These are phyloP conservation scores for Aspergillus leporis DNA, from an alignment of 495 filamentous ascomycete genomes.

Conservation along the genomic window DNA sequence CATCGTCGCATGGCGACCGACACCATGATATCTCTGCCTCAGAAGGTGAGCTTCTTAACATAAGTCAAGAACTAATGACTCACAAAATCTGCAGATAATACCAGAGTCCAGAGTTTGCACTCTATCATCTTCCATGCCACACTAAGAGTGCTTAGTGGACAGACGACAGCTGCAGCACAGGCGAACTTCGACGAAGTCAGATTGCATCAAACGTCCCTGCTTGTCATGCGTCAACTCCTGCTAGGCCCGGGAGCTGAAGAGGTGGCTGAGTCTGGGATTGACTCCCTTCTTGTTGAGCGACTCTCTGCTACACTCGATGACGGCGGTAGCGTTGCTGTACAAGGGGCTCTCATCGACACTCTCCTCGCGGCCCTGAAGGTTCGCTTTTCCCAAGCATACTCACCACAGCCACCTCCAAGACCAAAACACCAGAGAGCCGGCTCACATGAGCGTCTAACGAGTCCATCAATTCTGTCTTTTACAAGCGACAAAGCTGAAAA, in stretches of 20 bases:
- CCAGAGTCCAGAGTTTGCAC: conserved; percentile 38
- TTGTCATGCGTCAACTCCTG: conserved; percentile 73
- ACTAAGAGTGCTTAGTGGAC: conserved; percentile 34
- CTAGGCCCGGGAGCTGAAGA: conserved; percentile 66
- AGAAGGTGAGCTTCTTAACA: conserved; percentile 30
- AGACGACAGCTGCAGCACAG: conserved; percentile 13
- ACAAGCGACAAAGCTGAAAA: conserved; percentile 50
- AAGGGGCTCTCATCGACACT: conserved; percentile 74
- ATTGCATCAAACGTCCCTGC: conserved; percentile 68
- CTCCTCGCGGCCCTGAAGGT: conserved; percentile 70
- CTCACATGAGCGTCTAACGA: conserved; percentile 48
- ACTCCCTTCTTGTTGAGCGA: conserved; percentile 68
- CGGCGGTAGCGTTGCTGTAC: conserved; percentile 48
- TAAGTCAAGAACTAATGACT: conserved; percentile 6
- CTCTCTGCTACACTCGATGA: conserved; percentile 63
- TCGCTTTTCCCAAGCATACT: conserved; percentile 51
- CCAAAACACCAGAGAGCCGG: conserved; percentile 43
- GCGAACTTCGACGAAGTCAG: conserved; percentile 33
- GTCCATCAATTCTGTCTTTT: conserved; percentile 49
- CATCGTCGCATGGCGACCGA: conserved; percentile 34
- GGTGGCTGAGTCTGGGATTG: conserved; percentile 68
- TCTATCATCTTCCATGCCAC: conserved; percentile 38
- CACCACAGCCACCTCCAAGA: conserved; percentile 36
- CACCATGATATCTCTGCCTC: conserved; percentile 26
- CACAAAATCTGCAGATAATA: conserved; percentile 24